phyloP scores from a whole-genome alignment of 305 asterid species.

The Rubia peregrina region DNA sequence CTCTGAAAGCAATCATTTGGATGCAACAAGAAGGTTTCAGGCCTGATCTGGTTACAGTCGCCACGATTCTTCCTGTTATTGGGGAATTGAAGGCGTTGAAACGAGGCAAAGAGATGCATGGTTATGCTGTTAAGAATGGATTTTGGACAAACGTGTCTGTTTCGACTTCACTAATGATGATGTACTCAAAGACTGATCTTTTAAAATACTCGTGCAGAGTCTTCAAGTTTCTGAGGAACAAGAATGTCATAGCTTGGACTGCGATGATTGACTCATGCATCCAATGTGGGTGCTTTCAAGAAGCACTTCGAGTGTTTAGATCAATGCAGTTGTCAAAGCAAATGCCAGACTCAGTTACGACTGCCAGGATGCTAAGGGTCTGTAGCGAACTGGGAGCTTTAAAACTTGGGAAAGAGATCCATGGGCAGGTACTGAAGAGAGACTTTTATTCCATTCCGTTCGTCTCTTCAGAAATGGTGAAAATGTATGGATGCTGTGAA shows the following conservation, averaged over 20 bases:
- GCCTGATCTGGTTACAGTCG: constrained; percentile 75
- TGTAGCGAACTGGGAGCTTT: constrained; percentile 43
- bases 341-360: constrained; percentile 79
- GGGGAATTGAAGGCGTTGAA: constrained; percentile 54
- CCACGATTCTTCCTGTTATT: constrained; percentile 84
- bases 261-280: constrained; percentile 80
- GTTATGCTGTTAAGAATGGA: constrained; percentile 54
- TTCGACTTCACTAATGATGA: constrained; percentile 75
- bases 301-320: constrained; percentile 60
- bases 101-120: constrained; percentile 72
- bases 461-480: constrained; percentile 61
- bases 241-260: constrained; percentile 80
- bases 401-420: constrained; percentile 68
- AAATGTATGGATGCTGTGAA: constrained; percentile 64
- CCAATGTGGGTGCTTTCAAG: constrained; percentile 33
- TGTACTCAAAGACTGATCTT: constrained; percentile 64
- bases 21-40: constrained; percentile 92
- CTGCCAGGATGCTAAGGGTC: constrained; percentile 48
- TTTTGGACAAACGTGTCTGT: constrained; percentile 44
- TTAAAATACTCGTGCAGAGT: constrained; percentile 46
- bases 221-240: constrained; percentile 50
- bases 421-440: constrained; percentile 60
- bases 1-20: constrained; percentile 68
- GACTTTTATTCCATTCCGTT: constrained; percentile 45
- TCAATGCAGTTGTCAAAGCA: constrained; percentile 68